Base-by-base conservation (phyloP, 2,329 filamentous ascomycete species). In the Pseudopyrenochaeta lycopersici region DNA sequence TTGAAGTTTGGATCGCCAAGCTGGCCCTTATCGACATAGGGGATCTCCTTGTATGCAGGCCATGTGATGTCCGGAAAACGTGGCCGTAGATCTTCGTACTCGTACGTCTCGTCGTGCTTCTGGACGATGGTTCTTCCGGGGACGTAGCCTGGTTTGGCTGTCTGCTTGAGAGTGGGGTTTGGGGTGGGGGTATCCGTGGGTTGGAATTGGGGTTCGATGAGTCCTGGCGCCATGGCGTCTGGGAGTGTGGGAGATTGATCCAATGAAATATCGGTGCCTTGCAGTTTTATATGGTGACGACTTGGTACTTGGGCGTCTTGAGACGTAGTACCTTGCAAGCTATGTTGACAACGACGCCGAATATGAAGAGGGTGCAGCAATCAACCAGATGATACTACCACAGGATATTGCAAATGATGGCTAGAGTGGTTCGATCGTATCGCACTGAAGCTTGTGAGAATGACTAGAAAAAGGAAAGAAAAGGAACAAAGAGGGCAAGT, bases 1-100 rank as follows among this genome's bases (percentile, higher is more conserved):
- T 80, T 79, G 69, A 85, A 86, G 17, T 80, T 74, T 4, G 81
- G 77, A 52, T 84, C 79, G n/a, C 83, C 84, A 20, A 80, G 74
- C 35, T 82, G 70, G 4, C 83, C 84, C 62, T 82, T 84, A 62
- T 86, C 84, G 45, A 77, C 64, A 54, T 85, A 84, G 0, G 78
- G 76, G 0, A 81, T 71, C 33, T 83, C 76, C 27, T 73, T 74
- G 30, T 86, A 68, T 1, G 80, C 74, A 1, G 76, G 75, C 83
- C 83, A 86, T 15, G 79, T 75, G 52, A 85, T 60, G 18, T 84
- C 75, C 2, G 84, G 83, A 57, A 85, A 86, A 7, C 68, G 75
- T 15, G 83, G 82, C 7, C 78, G 76, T 7, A 86, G 76, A 46
- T 85, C 77, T 30, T 85, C 80, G 54, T 83, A 76, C 36, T 81